Evolutionary conservation across 441 rosid genomes (phyloP).

Genomic region (Erodium texanum): DNA sequence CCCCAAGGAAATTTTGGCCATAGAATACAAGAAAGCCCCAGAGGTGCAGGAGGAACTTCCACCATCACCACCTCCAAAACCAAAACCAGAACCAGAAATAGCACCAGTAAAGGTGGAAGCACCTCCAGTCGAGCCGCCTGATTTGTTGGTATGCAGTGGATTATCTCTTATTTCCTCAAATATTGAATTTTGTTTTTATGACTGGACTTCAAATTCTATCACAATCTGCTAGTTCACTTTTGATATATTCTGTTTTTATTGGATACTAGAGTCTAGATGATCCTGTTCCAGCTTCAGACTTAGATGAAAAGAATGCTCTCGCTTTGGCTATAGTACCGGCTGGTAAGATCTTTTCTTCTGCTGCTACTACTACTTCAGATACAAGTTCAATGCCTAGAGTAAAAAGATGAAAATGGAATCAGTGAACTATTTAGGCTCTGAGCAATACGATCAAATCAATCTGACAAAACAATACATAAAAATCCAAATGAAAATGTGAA

Average conservation of each 20-base stretch:
- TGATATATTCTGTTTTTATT: slow-evolving; percentile 4
- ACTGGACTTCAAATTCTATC: background rate
- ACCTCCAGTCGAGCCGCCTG: slow-evolving; percentile 60
- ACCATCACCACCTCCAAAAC: slow-evolving; percentile 30
- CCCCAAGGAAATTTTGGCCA: slow-evolving; percentile 69
- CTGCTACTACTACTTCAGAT: background rate
- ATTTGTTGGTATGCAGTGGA: slow-evolving; percentile 53
- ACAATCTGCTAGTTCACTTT: background rate
- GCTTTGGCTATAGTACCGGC: slow-evolving; percentile 90
- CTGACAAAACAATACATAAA: background rate
- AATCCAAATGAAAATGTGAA: background rate
- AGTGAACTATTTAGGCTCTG: background rate
- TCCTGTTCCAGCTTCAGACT: slow-evolving; percentile 57
- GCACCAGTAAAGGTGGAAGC: slow-evolving; percentile 61
- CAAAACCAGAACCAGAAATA: slow-evolving; percentile 25
- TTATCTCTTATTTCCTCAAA: background rate
- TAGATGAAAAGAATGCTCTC: slow-evolving; percentile 73
- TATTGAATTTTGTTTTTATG: background rate
- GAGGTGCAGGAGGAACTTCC: slow-evolving; percentile 39
- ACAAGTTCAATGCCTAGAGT: background rate
- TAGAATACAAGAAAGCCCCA: slow-evolving; percentile 51
- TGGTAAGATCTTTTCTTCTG: slow-evolving; percentile 28
- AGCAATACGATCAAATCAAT: background rate
- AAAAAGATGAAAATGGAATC: background rate
- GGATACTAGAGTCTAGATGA: slow-evolving; percentile 53